Conservation (phyloP, 1,139 yeast species). For the Candida pseudoviswanathii region DNA sequence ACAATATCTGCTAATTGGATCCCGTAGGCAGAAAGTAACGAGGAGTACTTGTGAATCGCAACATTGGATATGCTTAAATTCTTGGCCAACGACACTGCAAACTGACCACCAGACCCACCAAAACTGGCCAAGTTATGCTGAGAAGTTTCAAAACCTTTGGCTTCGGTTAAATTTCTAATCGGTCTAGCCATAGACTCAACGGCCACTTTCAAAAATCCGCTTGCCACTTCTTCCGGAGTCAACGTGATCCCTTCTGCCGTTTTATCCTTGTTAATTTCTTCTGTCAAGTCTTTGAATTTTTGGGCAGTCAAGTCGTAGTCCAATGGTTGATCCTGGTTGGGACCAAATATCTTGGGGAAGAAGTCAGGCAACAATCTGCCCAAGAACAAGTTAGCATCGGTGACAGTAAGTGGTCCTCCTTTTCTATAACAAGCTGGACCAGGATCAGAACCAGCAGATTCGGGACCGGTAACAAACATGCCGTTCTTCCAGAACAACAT, state of each 20-base stretch:
- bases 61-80: conserved; percentile 41
- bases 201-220: conserved; percentile 47
- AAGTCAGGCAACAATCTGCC: conserved; percentile 44
- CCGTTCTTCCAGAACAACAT: conserved; percentile 49
- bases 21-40: conserved; percentile 48
- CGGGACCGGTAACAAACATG: conserved; percentile 51
- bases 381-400: conserved; percentile 47
- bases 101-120: conserved; percentile 54
- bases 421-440: conserved; percentile 51
- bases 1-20: conserved; percentile 49
- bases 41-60: conserved; percentile 47
- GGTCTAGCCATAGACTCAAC: conserved; percentile 52
- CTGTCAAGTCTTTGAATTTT: conserved; percentile 36
- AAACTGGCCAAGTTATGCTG: conserved; percentile 48
- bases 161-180: conserved; percentile 46
- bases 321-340: conserved; percentile 41
- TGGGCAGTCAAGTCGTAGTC: conserved; percentile 33
- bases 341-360: conserved; percentile 49
- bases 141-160: conserved; percentile 42
- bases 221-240: conserved; percentile 44
- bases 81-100: conserved; percentile 41
- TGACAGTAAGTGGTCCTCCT: conserved; percentile 50
- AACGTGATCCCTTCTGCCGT: conserved; percentile 22
- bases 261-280: conserved; percentile 33
- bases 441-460: conserved; percentile 50